Evolutionary conservation across 208 protist species (phyloP), one percentile per base, ranked within the genome.

Genomic region (Lotmaria passim): DNA sequence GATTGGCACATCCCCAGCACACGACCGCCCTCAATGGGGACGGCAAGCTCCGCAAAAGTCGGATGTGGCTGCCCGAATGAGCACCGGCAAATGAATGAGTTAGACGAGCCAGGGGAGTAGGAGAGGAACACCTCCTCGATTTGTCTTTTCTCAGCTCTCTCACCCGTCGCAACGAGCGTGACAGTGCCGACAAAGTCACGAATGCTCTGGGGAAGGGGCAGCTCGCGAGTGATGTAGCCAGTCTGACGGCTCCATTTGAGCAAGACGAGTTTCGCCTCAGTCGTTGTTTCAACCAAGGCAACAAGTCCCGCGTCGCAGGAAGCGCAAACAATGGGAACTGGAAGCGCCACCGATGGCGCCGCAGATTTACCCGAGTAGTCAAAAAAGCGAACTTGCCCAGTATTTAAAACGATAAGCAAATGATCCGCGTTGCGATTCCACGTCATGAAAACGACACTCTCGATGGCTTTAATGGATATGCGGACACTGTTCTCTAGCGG

Each of bases 391-490:
- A 85, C 74, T 2, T 69, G 53, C 0, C 79, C 77, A 28, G 78
- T 79, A 47, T 81, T 79, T 23, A 89, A 67, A 1, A 89, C 71
- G 51, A 95, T 69, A 57, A 93, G 75, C 31, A 95, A 63, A 63
- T 95, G 73, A 79, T 90, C 83, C n/a, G 73, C 63, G 21, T 34
- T 51, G 15, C 77, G 41, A 71, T 90, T 87, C 87, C 86, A 95
- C 56, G 80, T 87, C 73, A 93, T 79, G 47, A 82, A 93, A 15
- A 85, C 36, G 19, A 92, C 83, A 33, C 61, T 76, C 51, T 90
- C 71, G 3, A 81, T 79, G 10, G 77, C 76, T 52, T 73, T 62
- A 76, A 73, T 33, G 14, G 33, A 56, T 88, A 83, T 64, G 38
- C 43, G 33, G 44, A 44, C 28, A 28, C 24, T 26, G 12, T 41